Evolutionary conservation across 257 asterid species (phyloP).

Genomic region (Nicotiana sylvestris): DNA sequence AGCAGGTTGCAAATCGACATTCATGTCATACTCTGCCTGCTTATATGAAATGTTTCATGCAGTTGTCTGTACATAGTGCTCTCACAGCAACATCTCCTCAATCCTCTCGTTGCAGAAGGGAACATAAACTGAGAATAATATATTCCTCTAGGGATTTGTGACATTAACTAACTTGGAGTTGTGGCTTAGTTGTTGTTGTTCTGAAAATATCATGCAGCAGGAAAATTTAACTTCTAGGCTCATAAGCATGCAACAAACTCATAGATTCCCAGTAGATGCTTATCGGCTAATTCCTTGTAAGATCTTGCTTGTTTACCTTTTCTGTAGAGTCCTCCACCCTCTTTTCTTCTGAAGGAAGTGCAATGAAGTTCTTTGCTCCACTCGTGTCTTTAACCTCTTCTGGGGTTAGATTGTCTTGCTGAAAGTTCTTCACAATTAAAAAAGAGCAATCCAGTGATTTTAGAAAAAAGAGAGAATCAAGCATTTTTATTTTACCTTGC

Average conservation of each 20-base stretch:
- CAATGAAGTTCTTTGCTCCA: neutral
- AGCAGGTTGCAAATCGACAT: neutral
- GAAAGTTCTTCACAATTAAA: neutral
- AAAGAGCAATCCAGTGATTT: neutral
- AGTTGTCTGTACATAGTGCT: neutral
- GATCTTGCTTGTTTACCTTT: conserved; percentile 15
- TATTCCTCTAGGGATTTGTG: neutral
- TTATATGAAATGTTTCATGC: conserved; percentile 1
- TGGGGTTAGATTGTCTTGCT: conserved; percentile 3
- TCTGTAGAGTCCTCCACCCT: conserved; percentile 9
- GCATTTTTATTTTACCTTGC: neutral
- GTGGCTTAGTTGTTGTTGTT: neutral
- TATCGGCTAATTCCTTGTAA: conserved; percentile 15
- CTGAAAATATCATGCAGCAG: neutral
- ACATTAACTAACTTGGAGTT: neutral
- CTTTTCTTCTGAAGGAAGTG: conserved; percentile 17
- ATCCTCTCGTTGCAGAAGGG: neutral
- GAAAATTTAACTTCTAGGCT: neutral
- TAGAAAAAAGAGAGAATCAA: neutral
- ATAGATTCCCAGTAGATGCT: neutral
- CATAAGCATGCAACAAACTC: neutral
- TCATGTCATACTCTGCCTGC: neutral
- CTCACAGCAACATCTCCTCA: neutral
- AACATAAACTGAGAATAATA: neutral
- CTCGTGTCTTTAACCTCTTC: neutral